These are phyloP conservation scores for Pseudonectria buxi DNA, from an alignment of 2,329 filamentous ascomycete genomes.

Conservation along the genomic window DNA sequence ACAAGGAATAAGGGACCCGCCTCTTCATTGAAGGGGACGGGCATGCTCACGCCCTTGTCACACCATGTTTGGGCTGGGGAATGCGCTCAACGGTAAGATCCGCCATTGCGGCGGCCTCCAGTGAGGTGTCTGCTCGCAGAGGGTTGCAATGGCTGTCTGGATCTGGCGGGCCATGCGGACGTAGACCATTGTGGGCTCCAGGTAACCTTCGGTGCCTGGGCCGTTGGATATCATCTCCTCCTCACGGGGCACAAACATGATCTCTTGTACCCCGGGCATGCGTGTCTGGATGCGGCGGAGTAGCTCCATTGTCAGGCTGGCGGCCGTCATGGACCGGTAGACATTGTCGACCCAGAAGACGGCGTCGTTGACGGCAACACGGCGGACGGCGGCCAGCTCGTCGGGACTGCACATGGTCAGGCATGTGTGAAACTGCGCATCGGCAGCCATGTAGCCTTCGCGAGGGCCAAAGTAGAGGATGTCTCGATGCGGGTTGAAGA, in stretches of 20 bases:
- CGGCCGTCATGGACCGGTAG: slow-evolving; percentile 33
- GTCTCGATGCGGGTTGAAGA: slow-evolving; percentile 35
- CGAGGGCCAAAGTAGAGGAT: slow-evolving; percentile 43
- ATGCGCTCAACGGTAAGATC: slow-evolving; percentile 27
- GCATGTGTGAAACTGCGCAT: slow-evolving; percentile 38
- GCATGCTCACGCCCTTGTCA: no score
- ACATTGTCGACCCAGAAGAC: slow-evolving; percentile 33
- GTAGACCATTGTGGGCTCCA: slow-evolving; percentile 25
- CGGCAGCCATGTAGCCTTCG: slow-evolving; percentile 38
- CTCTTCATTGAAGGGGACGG: no score
- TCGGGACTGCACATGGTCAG: slow-evolving; percentile 34
- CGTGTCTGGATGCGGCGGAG: slow-evolving; percentile 31
- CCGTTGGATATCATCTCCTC: slow-evolving; percentile 25
- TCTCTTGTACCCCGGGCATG: slow-evolving; percentile 34
- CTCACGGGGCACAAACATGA: slow-evolving; percentile 38
- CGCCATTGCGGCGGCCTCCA: slow-evolving; percentile 32
- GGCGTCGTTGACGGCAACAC: slow-evolving; percentile 39
- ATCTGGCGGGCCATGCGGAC: slow-evolving; percentile 32
- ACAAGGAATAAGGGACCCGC: no score
- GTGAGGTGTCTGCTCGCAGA: slow-evolving; percentile 23
- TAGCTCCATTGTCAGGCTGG: slow-evolving; percentile 33
- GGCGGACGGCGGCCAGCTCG: slow-evolving; percentile 35
- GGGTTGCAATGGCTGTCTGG: slow-evolving; percentile 26
- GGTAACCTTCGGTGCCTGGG: slow-evolving; percentile 20
- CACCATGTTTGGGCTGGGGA: slow-evolving; percentile 8